Conservation (phyloP, 345 rosid species). For the Jatropha curcas region DNA sequence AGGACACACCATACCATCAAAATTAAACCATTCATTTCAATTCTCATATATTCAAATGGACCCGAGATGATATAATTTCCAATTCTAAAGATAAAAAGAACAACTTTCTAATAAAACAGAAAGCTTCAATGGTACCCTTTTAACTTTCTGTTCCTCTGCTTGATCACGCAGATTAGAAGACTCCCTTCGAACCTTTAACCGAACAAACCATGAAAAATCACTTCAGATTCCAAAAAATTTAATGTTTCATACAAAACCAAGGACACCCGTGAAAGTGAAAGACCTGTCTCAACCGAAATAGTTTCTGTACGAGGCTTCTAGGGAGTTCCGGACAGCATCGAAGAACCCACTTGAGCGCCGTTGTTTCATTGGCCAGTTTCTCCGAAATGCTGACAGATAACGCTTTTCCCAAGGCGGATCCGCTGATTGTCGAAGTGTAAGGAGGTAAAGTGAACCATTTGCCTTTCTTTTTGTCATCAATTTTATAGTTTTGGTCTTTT, state of each 20-base stretch:
- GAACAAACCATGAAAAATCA: not conserved
- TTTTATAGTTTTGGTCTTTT: not conserved
- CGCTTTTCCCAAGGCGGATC: conserved; percentile 50
- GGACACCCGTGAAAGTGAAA: not conserved
- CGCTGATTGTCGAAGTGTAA: conserved; percentile 45
- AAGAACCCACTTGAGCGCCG: conserved; percentile 82
- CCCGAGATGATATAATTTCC: too few species aligned
- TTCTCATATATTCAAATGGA: too few species aligned
- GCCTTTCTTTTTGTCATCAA: conserved; percentile 28
- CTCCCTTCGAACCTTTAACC: conserved; percentile 69
- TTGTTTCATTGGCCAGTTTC: conserved; percentile 38
- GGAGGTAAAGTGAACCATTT: conserved; percentile 78
- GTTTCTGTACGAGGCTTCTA: conserved; percentile 80
- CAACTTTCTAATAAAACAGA: conserved; percentile 8
- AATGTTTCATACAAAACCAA: not conserved
- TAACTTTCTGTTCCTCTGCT: conserved; percentile 40
- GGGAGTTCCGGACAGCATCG: conserved; percentile 85
- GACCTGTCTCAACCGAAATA: conserved; percentile 90
- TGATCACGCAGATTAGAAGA: conserved; percentile 32
- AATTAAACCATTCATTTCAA: too few species aligned
- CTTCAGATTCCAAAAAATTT: not conserved
- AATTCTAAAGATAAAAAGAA: too few species aligned
- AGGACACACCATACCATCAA: too few species aligned
- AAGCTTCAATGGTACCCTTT: conserved; percentile 49
- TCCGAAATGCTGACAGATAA: conserved; percentile 20